Base-by-base conservation (phyloP, 2,329 filamentous ascomycete genomes). In the Endothia cerciana region DNA sequence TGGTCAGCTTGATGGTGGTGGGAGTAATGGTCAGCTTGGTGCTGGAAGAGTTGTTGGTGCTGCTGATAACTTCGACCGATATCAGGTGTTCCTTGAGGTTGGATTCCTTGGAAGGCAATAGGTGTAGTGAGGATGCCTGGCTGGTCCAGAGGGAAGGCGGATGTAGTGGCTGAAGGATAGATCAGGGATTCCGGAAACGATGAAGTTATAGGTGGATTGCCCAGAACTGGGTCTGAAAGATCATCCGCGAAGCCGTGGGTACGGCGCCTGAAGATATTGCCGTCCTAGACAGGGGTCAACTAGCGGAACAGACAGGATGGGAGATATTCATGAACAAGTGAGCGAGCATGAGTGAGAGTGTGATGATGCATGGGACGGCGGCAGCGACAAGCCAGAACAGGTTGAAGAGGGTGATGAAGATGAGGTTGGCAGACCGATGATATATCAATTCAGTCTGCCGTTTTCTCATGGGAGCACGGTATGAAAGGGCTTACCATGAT, bases 401-500 rank as follows among this genome's bases (percentile, higher is more conserved):
- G 70, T 67, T 70, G 71, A 72, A 70, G 67, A 71, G 67, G 68
- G 66, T 62, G 65, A 49, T 41, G 53, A 64, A 55, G 61, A 28
- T 36, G 58, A 65, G 57, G 62, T 65, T 62, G 63, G 65, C 41
- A 68, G 64, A 74, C 74, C 73, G 73, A 75, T 79, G 75, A 80
- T 78, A 80, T 79, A 80, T 76, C 73, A 75, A 79, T 81, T 80
- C 78, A 80, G 74, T 74, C 75, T 78, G 75, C 80, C 79, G 77
- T 73, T 71, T 74, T 74, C 11, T 72, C 75, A 73, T 74, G 72
- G 71, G 77, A n/a, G 72, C 71, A 74, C 73, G 74, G 74, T 74
- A 65, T 69, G 56, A 71, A 62, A 65, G 71, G 71, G 75, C 82
- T 83, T 82, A 84, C 82, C 82, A 84, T 83, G 74, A 76, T 81